These are phyloP conservation scores for Debaryomyces coudertii DNA, from an alignment of 1,139 yeast genomes.

Conservation along the genomic window DNA sequence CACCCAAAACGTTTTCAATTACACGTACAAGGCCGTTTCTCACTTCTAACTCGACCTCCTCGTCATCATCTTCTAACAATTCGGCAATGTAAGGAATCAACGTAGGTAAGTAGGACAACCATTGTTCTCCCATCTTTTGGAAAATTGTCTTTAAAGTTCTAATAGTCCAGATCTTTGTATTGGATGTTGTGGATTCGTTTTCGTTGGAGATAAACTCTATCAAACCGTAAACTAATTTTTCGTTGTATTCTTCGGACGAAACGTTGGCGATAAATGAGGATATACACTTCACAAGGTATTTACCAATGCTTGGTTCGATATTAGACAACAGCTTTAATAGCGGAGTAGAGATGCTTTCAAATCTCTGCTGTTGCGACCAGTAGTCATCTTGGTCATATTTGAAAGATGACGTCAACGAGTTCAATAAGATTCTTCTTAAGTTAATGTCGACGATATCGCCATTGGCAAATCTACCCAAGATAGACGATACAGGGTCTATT, in stretches of 20 bases:
- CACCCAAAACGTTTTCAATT: slow-evolving; percentile 90
- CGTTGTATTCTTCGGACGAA: slow-evolving; percentile 83
- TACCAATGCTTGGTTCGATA: slow-evolving; percentile 72
- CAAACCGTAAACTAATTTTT: slow-evolving; percentile 41
- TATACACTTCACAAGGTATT: slow-evolving; percentile 77
- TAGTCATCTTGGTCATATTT: slow-evolving; percentile 90
- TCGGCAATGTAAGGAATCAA: slow-evolving; percentile 96
- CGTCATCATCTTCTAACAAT: slow-evolving; percentile 92
- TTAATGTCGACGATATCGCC: slow-evolving; percentile 53
- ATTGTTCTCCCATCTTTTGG: slow-evolving; percentile 91
- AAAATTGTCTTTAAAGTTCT: slow-evolving; percentile 78
- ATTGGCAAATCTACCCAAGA: slow-evolving; percentile 52
- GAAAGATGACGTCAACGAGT: slow-evolving; percentile 76
- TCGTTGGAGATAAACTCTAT: slow-evolving; percentile 43
- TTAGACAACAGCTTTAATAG: slow-evolving; percentile 66
- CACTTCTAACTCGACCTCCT: slow-evolving; percentile 87
- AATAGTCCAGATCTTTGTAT: slow-evolving; percentile 78
- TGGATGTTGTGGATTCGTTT: slow-evolving; percentile 30
- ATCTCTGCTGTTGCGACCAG: slow-evolving; percentile 89
- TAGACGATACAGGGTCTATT: slow-evolving; percentile 65
- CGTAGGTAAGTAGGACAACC: slow-evolving; percentile 91
- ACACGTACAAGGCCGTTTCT: slow-evolving; percentile 91
- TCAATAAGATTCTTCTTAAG: slow-evolving; percentile 70
- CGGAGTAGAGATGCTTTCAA: slow-evolving; percentile 66
- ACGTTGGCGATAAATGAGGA: slow-evolving; percentile 74